A percentile compares a stretch with the other conserved stretches of the same genome.
Evolutionary conservation across 495 filamentous ascomycete species (phyloP).

Genomic region (Penicillium mononematosum): DNA sequence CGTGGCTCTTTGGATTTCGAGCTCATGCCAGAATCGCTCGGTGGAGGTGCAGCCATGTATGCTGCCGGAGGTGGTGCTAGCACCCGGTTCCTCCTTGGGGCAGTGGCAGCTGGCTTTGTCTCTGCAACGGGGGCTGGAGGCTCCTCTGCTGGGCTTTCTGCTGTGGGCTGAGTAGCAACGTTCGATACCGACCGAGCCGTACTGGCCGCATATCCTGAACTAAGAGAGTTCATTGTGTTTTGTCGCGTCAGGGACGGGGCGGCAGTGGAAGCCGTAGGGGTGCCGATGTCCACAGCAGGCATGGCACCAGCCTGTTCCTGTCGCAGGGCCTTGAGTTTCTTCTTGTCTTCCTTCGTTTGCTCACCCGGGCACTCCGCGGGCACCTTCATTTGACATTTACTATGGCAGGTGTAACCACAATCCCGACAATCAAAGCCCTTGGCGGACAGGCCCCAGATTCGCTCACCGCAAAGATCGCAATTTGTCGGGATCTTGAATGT

Average conservation of each 20-base stretch:
- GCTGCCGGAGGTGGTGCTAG: conserved; percentile 83
- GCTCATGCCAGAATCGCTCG: conserved; percentile 22
- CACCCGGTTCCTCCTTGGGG: conserved; percentile 60
- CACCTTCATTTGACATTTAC: conserved; percentile 98
- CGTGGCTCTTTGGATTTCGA: conserved; percentile 55
- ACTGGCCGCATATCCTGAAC: conserved; percentile 82
- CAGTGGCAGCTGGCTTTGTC: conserved; percentile 39
- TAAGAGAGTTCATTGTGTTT: conserved; percentile 91
- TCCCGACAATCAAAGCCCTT: conserved; percentile 95
- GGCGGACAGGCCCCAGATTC: conserved; percentile 93
- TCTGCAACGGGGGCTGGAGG: conserved; percentile 29
- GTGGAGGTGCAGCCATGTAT: conserved; percentile 66
- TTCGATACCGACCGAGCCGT: conserved; percentile 71
- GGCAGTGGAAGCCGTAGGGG: conserved; percentile 38
- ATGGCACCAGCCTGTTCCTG: conserved; percentile 73
- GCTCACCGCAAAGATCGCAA: conserved; percentile 92
- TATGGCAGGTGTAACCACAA: conserved; percentile 97
- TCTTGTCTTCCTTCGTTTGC: conserved; percentile 87
- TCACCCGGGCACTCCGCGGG: conserved; percentile 94
- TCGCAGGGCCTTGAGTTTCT: conserved; percentile 79
- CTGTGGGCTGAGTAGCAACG: conserved; percentile 41
- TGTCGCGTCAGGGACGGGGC: conserved; percentile 64
- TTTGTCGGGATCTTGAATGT: conserved; percentile 99
- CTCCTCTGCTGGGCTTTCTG: conserved; percentile 37
- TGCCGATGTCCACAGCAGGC: conserved; percentile 37